A percentile compares a stretch with the other conserved stretches of the same genome.
Evolutionary conservation across 768 basidiomycete genomes (phyloP).

Genomic region (Phaffia tasmanica): DNA sequence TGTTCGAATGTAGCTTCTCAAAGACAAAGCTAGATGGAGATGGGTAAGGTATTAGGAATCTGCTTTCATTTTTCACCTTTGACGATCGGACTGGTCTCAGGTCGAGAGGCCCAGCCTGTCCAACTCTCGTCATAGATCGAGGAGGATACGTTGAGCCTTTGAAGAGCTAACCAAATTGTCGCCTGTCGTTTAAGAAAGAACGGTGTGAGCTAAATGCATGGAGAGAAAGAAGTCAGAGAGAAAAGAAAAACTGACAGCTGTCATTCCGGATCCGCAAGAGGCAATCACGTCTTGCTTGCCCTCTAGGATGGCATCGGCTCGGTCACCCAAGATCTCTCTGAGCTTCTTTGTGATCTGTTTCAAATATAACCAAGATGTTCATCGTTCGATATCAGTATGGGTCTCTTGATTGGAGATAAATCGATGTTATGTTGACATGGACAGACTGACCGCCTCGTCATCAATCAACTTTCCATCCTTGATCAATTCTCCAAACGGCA

Average conservation of each 20-base stretch:
- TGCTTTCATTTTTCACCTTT: constrained; percentile 38
- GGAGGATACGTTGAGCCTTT: constrained; percentile 42
- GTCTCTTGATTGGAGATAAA: too few species aligned
- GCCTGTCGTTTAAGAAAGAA: constrained; percentile 27
- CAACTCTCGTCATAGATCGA: constrained; percentile 97
- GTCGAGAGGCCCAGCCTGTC: constrained; percentile 79
- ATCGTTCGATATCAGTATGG: too few species aligned
- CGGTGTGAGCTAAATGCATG: neutral
- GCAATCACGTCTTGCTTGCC: constrained; percentile 11
- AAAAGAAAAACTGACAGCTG: constrained; percentile 6
- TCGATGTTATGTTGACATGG: too few species aligned
- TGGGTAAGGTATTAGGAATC: too few species aligned
- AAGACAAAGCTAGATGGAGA: too few species aligned
- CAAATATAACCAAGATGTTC: too few species aligned
- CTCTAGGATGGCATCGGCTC: constrained; percentile 13
- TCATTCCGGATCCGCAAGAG: constrained; percentile 21
- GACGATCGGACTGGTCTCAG: constrained; percentile 56
- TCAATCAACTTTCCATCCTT: constrained; percentile 16
- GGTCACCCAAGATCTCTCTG: constrained; percentile 2
- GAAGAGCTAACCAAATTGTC: constrained; percentile 83
- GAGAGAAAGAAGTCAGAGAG: neutral
- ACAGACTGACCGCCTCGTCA: constrained; percentile 10
- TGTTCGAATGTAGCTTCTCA: too few species aligned
- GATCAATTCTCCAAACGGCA: constrained; percentile 53
- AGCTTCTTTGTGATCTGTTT: constrained; percentile 10